Evolutionary conservation across 805 yeast genomes (phyloP), one percentile per base, ranked within the genome.

Genomic region (Lachancea thermotolerans): DNA sequence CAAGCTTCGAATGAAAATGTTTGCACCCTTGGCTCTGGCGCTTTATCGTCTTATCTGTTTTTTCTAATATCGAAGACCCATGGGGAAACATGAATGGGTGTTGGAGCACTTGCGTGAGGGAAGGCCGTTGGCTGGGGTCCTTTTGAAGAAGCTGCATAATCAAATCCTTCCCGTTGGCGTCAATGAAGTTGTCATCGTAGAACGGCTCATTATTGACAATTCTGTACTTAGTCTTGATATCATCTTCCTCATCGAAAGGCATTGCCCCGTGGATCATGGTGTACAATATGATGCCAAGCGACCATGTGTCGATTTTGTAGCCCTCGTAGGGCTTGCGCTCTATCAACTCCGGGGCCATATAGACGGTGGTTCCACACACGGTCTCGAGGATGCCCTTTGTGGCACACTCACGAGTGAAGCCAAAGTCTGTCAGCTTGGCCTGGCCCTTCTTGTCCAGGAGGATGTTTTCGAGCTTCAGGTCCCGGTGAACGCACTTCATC

Each of bases 261-360:
- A 91, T 82, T 48, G 79, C 78, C 0, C 97, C 97, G 45, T 82
- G 78, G 0, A 87, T 58, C 74, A 91, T 72, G 0, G 97, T 89
- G 60, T 82, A 93, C 8, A 91, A 66, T 12, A 93, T 88, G 10
- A 93, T 78, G 0, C 99, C 99, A 50, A 91, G 65, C 0, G 96
- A 79, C 99, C 99, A 91, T 6, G 85, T 79, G 60, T 91, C 99
- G 2, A 81, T 79, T 54, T 83, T 81, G 51, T 78, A 74, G 0
- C 97, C 98, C 35, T 80, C 79, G 61, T 89, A 89, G 38, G 81
- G 79, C 49, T 77, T 74, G 49, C 80, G 74, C 45, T 71, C 69
- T 14, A 90, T 69, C 49, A 93, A 70, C 60, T 91, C 99, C 0
- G 99, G 99, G 0, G 99, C 96, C 96, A 91, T 90, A 61, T 91